Evolutionary conservation across 306 rosid genomes (phyloP).

Genomic region (Medicago lupulina): DNA sequence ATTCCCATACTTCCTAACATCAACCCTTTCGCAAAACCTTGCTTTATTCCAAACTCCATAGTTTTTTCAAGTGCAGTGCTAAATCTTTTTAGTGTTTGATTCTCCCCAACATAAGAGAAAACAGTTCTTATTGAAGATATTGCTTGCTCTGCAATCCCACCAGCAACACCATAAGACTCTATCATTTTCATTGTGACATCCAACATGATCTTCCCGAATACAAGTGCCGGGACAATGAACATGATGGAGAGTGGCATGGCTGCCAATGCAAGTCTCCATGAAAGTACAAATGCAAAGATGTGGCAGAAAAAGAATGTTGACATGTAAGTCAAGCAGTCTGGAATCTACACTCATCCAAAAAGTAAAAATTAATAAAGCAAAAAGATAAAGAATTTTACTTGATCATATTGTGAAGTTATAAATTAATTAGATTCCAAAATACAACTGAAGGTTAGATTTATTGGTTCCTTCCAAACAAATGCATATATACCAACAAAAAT

Average conservation of each 20-base stretch:
- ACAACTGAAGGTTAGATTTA: background rate
- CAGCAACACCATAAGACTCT: conserved; percentile 86
- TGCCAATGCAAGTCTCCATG: conserved; percentile 87
- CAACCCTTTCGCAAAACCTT: conserved; percentile 79
- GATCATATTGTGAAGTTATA: conserved; percentile 7
- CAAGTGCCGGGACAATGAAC: conserved; percentile 81
- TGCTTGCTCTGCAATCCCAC: conserved; percentile 89
- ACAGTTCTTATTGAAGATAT: conserved; percentile 86
- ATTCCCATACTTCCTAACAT: conserved; percentile 94
- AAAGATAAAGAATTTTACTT: background rate
- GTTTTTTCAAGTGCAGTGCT: conserved; percentile 72
- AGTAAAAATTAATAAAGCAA: conserved; percentile 29
- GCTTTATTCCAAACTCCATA: conserved; percentile 70
- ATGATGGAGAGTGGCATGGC: conserved; percentile 79
- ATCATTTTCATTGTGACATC: conserved; percentile 80
- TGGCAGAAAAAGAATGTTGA: conserved; percentile 90
- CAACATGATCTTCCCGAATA: conserved; percentile 79
- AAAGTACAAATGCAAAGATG: conserved; percentile 73
- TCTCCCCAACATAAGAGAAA: conserved; percentile 82
- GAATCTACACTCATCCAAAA: conserved; percentile 60
- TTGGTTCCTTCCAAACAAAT: background rate
- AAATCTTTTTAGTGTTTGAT: conserved; percentile 68
- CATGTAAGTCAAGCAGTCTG: conserved; percentile 76
- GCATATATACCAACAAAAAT: no score
- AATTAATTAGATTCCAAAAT: conserved; percentile 23